A percentile compares a stretch with the other conserved stretches of the same genome.
Evolutionary conservation across 495 filamentous ascomycete genomes (phyloP).

Genomic region (Daldinia grandis): DNA sequence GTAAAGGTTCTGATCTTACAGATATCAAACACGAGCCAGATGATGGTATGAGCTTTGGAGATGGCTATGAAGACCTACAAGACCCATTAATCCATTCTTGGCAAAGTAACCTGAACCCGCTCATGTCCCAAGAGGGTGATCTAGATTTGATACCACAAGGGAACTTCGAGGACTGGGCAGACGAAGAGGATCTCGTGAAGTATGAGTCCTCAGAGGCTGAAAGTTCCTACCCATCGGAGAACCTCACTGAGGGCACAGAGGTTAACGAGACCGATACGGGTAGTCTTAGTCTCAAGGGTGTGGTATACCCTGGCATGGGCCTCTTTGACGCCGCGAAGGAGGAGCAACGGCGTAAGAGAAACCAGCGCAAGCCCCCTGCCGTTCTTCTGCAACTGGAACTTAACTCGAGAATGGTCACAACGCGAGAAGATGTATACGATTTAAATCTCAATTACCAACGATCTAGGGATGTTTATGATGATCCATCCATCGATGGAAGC

Average conservation of each 20-base stretch:
- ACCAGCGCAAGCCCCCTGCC: constrained; percentile 83
- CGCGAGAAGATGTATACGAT: constrained; percentile 75
- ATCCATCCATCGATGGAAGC: constrained; percentile 56
- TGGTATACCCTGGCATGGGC: constrained; percentile 84
- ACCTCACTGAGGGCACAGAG: constrained; percentile 41
- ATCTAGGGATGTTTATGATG: constrained; percentile 60
- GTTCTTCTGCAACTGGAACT: constrained; percentile 74
- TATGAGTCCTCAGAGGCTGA: constrained; percentile 47
- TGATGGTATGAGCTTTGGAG: constrained; percentile 31
- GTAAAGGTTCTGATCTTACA: neutral
- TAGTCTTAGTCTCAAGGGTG: constrained; percentile 71
- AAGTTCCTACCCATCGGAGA: constrained; percentile 46
- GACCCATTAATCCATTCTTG: constrained; percentile 24
- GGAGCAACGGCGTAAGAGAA: constrained; percentile 79
- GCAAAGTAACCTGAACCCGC: constrained; percentile 33
- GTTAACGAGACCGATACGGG: constrained; percentile 47
- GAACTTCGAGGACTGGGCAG: constrained; percentile 22
- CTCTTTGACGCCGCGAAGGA: constrained; percentile 85
- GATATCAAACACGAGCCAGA: constrained; percentile 49
- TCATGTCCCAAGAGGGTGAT: constrained; percentile 10
- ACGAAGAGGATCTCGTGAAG: constrained; percentile 27
- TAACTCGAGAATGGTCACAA: constrained; percentile 72
- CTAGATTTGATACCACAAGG: neutral
- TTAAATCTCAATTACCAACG: constrained; percentile 62
- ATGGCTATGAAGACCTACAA: constrained; percentile 28